A percentile compares a stretch with the other conserved stretches of the same genome.
Evolutionary conservation across 768 basidiomycete genomes (phyloP).

Genomic region (Psilocybe cubensis): DNA sequence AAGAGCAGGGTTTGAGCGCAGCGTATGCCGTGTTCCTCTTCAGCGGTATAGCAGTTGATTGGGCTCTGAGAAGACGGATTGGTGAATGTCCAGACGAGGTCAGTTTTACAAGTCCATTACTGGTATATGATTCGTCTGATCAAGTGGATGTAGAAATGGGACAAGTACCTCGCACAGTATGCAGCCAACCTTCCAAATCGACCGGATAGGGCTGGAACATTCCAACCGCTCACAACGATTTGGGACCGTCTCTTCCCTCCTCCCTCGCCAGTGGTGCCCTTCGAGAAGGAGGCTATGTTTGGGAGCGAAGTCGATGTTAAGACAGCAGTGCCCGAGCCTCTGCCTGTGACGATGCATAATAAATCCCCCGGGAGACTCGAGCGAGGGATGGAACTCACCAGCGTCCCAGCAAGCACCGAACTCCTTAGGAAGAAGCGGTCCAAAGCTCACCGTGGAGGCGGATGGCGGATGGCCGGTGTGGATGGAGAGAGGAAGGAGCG

Average conservation of each 20-base stretch:
- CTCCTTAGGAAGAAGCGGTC: slow-evolving; percentile 31
- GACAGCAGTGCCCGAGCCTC: slow-evolving; percentile 5
- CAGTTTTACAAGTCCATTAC: slow-evolving; percentile 14
- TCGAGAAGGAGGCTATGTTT: slow-evolving; percentile 25
- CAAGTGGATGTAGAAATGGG: slow-evolving; percentile 60
- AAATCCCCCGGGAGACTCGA: slow-evolving; percentile 3
- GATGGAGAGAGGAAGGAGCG: slow-evolving; percentile 20
- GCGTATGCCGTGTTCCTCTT: slow-evolving; percentile 55
- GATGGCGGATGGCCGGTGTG: slow-evolving; percentile 12
- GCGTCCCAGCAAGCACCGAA: slow-evolving; percentile 16
- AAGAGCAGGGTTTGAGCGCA: slow-evolving; percentile 64
- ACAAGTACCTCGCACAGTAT: slow-evolving; percentile 65
- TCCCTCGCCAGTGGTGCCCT: slow-evolving; percentile 18
- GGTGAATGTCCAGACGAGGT: slow-evolving; percentile 77
- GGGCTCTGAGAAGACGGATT: slow-evolving; percentile 53
- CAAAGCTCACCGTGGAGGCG: slow-evolving; percentile 9
- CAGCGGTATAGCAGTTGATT: slow-evolving; percentile 54
- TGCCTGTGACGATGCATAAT: slow-evolving; percentile 19
- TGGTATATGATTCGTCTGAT: not conserved
- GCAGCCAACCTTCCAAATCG: slow-evolving; percentile 55
- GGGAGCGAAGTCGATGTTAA: slow-evolving; percentile 15
- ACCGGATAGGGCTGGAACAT: slow-evolving; percentile 58
- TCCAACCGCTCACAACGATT: slow-evolving; percentile 53
- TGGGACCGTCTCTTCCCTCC: slow-evolving; percentile 53
- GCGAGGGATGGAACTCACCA: slow-evolving; percentile 12